Evolutionary conservation across 1,284 basidiomycete genomes (phyloP), one percentile per base, ranked within the genome.

Genomic region (Cystobasidiaceae sp.): DNA sequence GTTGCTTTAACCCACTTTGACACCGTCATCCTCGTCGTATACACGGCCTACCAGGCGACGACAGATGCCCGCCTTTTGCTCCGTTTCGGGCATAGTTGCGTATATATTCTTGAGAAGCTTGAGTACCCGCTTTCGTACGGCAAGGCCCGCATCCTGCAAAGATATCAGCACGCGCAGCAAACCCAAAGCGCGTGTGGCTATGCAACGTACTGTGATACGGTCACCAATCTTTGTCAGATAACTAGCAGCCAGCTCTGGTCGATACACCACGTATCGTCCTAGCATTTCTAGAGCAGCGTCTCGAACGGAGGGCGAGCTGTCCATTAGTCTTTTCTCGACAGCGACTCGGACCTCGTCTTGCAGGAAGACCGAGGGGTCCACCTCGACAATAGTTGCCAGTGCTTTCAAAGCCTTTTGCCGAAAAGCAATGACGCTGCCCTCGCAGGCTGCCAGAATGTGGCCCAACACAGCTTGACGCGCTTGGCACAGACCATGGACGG

Each of bases 261-360:
- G 86, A 65, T 90, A 86, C 27, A 93, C 84, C 77, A 97, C 86
- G 74, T 97, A 96, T 78, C 91, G 94, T 28, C 94, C 93, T 66
- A 98, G 89, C 51, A 98, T 80, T 68, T 96, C 93, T 7, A 98
- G 89, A 4, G 94, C 92, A 4, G 91, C 90, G 76, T 99, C 96
- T 34, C 94, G 87, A 19, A 98, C 96, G 27, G 88, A 87, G 0
- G 93, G 86, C 0, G 93, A 97, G 63, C 83, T 86, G 73, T 99
- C 94, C 2, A 88, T 80, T 19, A 98, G 82, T 73, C 94, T 89
- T 23, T 84, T 85, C 77, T 96, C 91, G 69, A 99, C 91, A 0
- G 89, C 86, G 44, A 82, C 43, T 11, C 69, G 67, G 5, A 72
- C 61, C 30, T 67, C 62, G 15, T 51, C 50, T 67, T 70, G 54